Percentiles rank a stretch among this genome's conserved stretches.
phyloP scores from a whole-genome alignment of 192 early-diverging fungal genomes.

The Allomyces macrogynus region DNA sequence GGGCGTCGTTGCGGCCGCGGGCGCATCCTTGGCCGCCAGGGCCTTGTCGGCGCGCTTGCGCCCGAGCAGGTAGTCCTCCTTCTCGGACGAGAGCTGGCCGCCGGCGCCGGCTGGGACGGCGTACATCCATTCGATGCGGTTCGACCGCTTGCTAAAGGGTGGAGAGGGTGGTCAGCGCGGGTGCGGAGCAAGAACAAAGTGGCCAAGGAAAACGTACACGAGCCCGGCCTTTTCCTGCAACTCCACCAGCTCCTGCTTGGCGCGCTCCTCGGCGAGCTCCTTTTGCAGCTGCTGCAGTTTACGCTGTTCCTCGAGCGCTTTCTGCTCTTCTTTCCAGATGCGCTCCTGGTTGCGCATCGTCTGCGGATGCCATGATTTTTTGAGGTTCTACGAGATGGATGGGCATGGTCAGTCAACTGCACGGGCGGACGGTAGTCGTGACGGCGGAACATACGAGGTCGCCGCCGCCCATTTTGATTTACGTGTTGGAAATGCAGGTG shows the following conservation, averaged over 20 bases:
- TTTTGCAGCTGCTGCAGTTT: constrained; percentile 78
- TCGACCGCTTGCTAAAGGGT: constrained; percentile 32
- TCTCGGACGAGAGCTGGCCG: constrained; percentile 28
- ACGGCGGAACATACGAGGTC: constrained; percentile 15
- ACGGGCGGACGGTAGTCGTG: too few relatives aligned
- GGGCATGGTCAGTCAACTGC: too few relatives aligned
- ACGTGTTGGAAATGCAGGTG: background rate
- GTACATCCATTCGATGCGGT: constrained; percentile 95
- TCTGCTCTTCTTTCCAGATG: constrained; percentile 65
- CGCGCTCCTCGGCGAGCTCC: constrained; percentile 80
- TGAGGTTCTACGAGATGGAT: constrained; percentile 68
- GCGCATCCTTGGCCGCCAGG: constrained; percentile 5
- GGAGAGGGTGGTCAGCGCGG: constrained; percentile 1
- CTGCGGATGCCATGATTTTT: constrained; percentile 95
- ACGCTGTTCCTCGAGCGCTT: constrained; percentile 62
- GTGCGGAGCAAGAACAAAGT: too few relatives aligned
- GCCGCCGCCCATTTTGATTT: constrained; percentile 23
- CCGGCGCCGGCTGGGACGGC: constrained; percentile 37
- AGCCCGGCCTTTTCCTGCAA: constrained; percentile 7
- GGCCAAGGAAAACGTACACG: background rate
- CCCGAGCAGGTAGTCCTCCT: constrained; percentile 80
- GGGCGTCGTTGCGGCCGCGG: constrained; percentile 4
- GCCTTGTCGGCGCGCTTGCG: constrained; percentile 59
- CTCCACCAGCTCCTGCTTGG: constrained; percentile 45
- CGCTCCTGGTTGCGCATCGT: constrained; percentile 81